A percentile compares a stretch with the other conserved stretches of the same genome.
These are phyloP conservation scores for Lactifluus rugatus DNA, from an alignment of 768 basidiomycete genomes.

Conservation along the genomic window DNA sequence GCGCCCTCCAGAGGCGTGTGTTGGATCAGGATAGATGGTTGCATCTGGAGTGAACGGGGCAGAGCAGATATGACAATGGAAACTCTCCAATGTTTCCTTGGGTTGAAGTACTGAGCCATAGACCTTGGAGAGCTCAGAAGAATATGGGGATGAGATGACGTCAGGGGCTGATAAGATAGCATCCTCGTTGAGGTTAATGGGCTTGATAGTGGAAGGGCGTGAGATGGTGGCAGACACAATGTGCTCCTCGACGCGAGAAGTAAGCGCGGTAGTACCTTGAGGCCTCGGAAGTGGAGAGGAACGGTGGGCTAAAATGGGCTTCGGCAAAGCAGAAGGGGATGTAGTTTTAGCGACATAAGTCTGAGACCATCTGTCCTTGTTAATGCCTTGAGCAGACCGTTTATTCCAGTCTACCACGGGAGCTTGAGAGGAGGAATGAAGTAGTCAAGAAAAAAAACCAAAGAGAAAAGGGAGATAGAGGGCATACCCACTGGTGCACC, in stretches of 20 bases:
- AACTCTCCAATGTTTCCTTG: slow-evolving; percentile 58
- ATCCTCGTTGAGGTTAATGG: slow-evolving; percentile 24
- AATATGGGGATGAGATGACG: slow-evolving; percentile 45
- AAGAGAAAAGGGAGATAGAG: neutral
- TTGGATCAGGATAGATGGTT: slow-evolving; percentile 76
- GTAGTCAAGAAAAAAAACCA: neutral
- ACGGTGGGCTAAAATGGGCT: slow-evolving; percentile 20
- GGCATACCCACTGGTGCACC: slow-evolving; percentile 68
- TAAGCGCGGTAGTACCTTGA: slow-evolving; percentile 36
- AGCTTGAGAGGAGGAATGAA: slow-evolving; percentile 38
- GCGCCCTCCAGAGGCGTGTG: slow-evolving; percentile 25
- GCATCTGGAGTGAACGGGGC: slow-evolving; percentile 66
- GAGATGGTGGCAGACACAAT: slow-evolving; percentile 43
- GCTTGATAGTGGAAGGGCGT: slow-evolving; percentile 50
- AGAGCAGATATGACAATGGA: slow-evolving; percentile 58
- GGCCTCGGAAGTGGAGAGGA: slow-evolving; percentile 35
- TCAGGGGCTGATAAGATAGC: slow-evolving; percentile 37
- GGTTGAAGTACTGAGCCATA: slow-evolving; percentile 80
- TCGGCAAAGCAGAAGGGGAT: slow-evolving; percentile 34
- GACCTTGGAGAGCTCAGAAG: slow-evolving; percentile 64
- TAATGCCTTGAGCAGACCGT: slow-evolving; percentile 30
- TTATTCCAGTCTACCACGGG: slow-evolving; percentile 62
- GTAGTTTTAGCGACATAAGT: slow-evolving; percentile 54
- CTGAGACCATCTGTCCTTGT: slow-evolving; percentile 68
- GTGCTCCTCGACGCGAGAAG: slow-evolving; percentile 45